phyloP scores from a whole-genome alignment of 495 filamentous ascomycete species.

The Neurospora cerealis region DNA sequence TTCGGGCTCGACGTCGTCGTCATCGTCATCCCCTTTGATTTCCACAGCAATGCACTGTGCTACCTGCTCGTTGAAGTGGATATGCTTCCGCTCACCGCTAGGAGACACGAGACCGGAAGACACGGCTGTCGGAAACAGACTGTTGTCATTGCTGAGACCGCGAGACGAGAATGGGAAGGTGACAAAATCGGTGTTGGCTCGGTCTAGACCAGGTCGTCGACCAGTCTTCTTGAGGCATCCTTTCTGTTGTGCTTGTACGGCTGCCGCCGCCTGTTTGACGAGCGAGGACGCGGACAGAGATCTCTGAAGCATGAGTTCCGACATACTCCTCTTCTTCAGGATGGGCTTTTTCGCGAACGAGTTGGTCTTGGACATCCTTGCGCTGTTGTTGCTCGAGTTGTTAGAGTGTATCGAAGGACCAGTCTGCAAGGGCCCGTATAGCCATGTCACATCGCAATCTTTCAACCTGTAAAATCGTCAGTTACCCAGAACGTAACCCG shows the following conservation, averaged over 20 bases:
- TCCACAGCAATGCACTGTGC: slow-evolving; percentile 94
- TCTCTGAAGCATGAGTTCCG: slow-evolving; percentile 86
- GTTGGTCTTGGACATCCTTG: slow-evolving; percentile 61
- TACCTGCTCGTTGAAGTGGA: slow-evolving; percentile 94
- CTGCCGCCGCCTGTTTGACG: slow-evolving; percentile 85
- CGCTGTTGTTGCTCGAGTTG: slow-evolving; percentile 41
- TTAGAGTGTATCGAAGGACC: slow-evolving; percentile 40
- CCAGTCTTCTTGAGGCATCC: slow-evolving; percentile 36
- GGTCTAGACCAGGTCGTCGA: slow-evolving; percentile 34
- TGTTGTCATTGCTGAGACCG: slow-evolving; percentile 45
- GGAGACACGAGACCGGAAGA: slow-evolving; percentile 62
- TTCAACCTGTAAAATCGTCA: slow-evolving; percentile 59
- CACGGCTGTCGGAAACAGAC: slow-evolving; percentile 45
- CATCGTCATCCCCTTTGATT: slow-evolving; percentile 60
- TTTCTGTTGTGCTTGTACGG: slow-evolving; percentile 80
- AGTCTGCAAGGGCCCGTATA: slow-evolving; percentile 87
- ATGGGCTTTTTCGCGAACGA: slow-evolving; percentile 88
- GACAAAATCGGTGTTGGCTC: slow-evolving; percentile 59
- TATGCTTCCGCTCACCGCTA: slow-evolving; percentile 62
- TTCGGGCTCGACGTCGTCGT: slow-evolving; percentile 48
- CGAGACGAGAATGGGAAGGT: slow-evolving; percentile 47
- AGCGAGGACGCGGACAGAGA: slow-evolving; percentile 87
- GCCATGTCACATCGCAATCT: slow-evolving; percentile 94
- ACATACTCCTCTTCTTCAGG: slow-evolving; percentile 91
- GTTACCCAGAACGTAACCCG: not conserved